Evolutionary conservation across 2,329 filamentous ascomycete species (phyloP).

Genomic region (Apiospora rasikravindrae): DNA sequence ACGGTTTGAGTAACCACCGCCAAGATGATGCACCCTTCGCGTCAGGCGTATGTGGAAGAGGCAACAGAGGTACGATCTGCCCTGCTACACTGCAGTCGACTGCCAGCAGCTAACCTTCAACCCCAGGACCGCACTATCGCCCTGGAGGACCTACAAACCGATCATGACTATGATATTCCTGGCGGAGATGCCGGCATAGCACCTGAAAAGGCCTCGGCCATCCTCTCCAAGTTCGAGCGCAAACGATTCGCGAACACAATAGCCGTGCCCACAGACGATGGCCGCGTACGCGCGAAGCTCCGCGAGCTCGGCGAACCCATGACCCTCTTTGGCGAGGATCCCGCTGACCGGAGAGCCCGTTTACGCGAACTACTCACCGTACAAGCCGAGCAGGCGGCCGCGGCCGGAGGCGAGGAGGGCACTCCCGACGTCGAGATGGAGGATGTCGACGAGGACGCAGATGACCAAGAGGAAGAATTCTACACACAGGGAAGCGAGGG

Average conservation of each 20-base stretch:
- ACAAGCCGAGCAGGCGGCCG: conserved; percentile 66
- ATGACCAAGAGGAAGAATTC: conserved; percentile 88
- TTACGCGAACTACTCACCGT: conserved; percentile 80
- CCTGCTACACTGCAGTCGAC: conserved; percentile 18
- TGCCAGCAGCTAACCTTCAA: conserved; percentile 38
- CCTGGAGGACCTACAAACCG: conserved; percentile 57
- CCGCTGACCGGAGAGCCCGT: conserved; percentile 83
- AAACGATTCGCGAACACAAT: conserved; percentile 89
- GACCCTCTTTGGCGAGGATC: conserved; percentile 91
- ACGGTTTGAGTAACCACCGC: conserved; percentile 2
- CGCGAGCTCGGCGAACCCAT: conserved; percentile 91
- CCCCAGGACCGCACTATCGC: conserved; percentile 39
- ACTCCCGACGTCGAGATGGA: conserved; percentile 66
- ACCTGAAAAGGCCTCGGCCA: conserved; percentile 82
- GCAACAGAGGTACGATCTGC: conserved; percentile 65
- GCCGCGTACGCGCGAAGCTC: conserved; percentile 78
- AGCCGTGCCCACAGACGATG: conserved; percentile 92
- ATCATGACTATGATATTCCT: conserved; percentile 85
- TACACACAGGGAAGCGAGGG: conserved; percentile 83
- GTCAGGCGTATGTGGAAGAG: conserved; percentile 95
- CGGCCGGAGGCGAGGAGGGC: conserved; percentile 55
- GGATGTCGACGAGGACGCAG: conserved; percentile 68
- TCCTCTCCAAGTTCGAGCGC: conserved; percentile 87
- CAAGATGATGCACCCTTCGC: conserved; percentile 80
- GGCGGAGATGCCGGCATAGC: conserved; percentile 68